phyloP scores from a whole-genome alignment of 2,329 filamentous ascomycete genomes.

The Claviceps monticola region DNA sequence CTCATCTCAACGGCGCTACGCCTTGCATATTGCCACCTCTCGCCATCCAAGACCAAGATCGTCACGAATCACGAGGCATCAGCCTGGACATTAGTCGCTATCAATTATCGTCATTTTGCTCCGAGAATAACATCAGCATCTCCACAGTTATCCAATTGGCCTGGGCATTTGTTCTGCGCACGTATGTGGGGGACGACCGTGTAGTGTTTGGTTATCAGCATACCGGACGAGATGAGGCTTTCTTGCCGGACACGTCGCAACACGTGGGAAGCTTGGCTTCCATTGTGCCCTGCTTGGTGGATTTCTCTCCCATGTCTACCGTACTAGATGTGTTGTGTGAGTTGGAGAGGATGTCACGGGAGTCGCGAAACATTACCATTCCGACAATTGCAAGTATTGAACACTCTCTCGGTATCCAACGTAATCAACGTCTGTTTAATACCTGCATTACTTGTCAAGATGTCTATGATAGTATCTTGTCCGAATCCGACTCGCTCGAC shows the following conservation, averaged over 20 bases:
- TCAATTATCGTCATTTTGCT: constrained; percentile 29
- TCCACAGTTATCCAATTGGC: constrained; percentile 42
- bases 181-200: constrained; percentile 36
- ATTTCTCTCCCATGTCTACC: constrained; percentile 18
- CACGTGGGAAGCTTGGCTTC: constrained; percentile 34
- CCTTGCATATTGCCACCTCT: constrained; percentile 34
- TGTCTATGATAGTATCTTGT: constrained; percentile 14
- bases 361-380: constrained; percentile 23
- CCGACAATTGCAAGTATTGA: constrained; percentile 32
- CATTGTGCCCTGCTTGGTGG: constrained; percentile 20
- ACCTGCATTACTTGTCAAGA: constrained; percentile 36
- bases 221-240: constrained; percentile 28
- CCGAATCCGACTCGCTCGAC: constrained; percentile 4
- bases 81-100: constrained; percentile 26
- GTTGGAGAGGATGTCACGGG: constrained; percentile 16
- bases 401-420: constrained; percentile 29
- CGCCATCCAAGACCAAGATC: constrained; percentile 11
- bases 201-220: constrained; percentile 42
- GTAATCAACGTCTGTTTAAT: constrained; percentile 33
- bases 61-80: constrained; percentile 23
- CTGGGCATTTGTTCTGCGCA: constrained; percentile 43
- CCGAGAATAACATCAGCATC: constrained; percentile 25
- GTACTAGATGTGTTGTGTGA: constrained; percentile 19
- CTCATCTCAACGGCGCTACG: constrained; percentile 22
- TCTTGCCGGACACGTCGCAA: constrained; percentile 25